Evolutionary conservation across 1,284 basidiomycete genomes (phyloP), one percentile per base, ranked within the genome.

Genomic region (Caloboletus firmus): DNA sequence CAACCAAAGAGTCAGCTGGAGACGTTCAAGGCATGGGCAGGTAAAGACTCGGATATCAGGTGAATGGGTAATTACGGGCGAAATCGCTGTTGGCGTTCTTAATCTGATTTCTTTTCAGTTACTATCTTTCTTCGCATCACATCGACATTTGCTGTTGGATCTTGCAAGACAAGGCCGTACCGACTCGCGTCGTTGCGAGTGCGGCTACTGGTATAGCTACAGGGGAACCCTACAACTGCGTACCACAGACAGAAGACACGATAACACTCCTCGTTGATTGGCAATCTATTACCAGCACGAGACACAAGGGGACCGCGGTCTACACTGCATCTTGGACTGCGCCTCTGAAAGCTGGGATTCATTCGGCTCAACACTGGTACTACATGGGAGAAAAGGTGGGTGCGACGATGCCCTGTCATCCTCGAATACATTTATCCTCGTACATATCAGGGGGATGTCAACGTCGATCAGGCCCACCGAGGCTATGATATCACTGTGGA

Each of bases 211-310:
- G 94, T 35, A 95, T 96, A 59, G 94, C 94, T 8, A 93, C 89
- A 0, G 80, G 83, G 61, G 85, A 91, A 70, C 90, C 91, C 26
- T 93, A 87, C 74, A 91, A 90, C 64, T 93, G 91, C 66, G 86
- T 87, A 30, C 82, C 82, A 13, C 79, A 87, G 65, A 96, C 94
- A 4, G 94, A 96, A 73, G 94, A 97, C 72, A 95, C 93, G 13
- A 95, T 97, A 72, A 95, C 93, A 3, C 85, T 96, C 24, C 79
- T 97, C 51, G 93, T 95, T 35, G 94, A 96, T 70, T 97, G 93
- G 91, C 84, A 90, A 66, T 92, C 89, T 47, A 75, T 84, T 58
- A 78, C 77, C 56, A 89, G 89, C 69, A 68, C 80, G 11, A 83
- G 76, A 59, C 87, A 92, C 73, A 79, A 76, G 54, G 91, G 91